These are phyloP conservation scores for Coprinopsis marcescibilis DNA, from an alignment of 768 basidiomycete genomes.

Conservation along the genomic window DNA sequence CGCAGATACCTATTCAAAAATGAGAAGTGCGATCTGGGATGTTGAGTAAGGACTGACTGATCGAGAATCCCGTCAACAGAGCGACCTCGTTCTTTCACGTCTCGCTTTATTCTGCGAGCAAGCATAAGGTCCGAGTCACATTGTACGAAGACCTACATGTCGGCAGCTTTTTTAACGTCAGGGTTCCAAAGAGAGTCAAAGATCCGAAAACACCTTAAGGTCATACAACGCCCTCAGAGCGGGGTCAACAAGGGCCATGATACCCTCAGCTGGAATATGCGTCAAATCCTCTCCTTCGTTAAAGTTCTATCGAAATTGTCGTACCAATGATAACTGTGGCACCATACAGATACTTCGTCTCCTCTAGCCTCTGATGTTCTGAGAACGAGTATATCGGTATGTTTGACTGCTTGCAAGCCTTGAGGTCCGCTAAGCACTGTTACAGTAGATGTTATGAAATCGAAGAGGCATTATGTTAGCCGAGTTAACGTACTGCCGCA, in stretches of 20 bases:
- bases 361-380: slow-evolving; percentile 75
- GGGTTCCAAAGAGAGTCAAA: background rate
- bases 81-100: slow-evolving; percentile 83
- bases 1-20: slow-evolving; percentile 65
- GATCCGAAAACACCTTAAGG: slow-evolving; percentile 58
- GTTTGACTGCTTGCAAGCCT: slow-evolving; percentile 75
- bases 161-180: background rate
- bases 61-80: slow-evolving; percentile 83
- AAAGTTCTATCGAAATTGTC: too few species aligned
- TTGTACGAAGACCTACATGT: slow-evolving; percentile 88
- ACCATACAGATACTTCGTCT: slow-evolving; percentile 87
- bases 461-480: too few species aligned
- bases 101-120: slow-evolving; percentile 83
- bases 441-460: too few species aligned
- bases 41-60: slow-evolving; percentile 65
- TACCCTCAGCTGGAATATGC: slow-evolving; percentile 69
- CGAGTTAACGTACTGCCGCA: slow-evolving; percentile 59
- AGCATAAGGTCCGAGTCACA: slow-evolving; percentile 97
- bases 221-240: slow-evolving; percentile 79
- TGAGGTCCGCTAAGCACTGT: slow-evolving; percentile 83
- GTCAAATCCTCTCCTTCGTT: too few species aligned
- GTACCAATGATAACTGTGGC: slow-evolving; percentile 85
- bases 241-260: slow-evolving; percentile 84
- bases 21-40: background rate
- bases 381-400: slow-evolving; percentile 95